Evolutionary conservation across 2,329 filamentous ascomycete genomes (phyloP), one percentile per base, ranked within the genome.

Genomic region (Cladophialophora yegresii): DNA sequence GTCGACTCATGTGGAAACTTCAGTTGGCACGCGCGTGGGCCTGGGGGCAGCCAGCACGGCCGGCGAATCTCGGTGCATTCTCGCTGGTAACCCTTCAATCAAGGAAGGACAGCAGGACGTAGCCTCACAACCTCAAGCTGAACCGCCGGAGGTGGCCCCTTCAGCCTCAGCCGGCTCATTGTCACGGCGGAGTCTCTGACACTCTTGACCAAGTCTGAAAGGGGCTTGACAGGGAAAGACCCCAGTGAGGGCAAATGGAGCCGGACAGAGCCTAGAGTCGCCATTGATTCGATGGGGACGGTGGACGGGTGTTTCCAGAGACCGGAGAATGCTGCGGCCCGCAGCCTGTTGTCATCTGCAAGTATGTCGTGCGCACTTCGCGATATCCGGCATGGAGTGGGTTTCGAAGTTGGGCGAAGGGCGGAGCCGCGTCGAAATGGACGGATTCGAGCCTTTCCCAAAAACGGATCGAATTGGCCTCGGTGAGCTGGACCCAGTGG

Each of bases 301-400:
- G 45, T 26, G 47, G 28, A 36, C 57, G 43, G 50, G 49, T 59
- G 57, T 53, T 59, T 51, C 57, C 57, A 59, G 30, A 50, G 33
- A n/a, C 54, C 57, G 56, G 33, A 64, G 54, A 13, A 45, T 49
- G 59, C 51, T 47, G 54, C 64, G 64, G 66, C 61, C 66, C 66
- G 63, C 40, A 64, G 63, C 54, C 54, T 66, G 43, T 55, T 65
- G 60, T 56, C 64, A 64, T 51, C 61, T 67, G 62, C 64, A 64
- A 66, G 58, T 66, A 65, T 68, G 66, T 68, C 58, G 64, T 68
- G 66, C 62, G 63, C 61, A 58, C 20, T 40, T 58, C 58, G 57
- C 54, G 59, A 63, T 28, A 54, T 33, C 50, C 56, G 51, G 55
- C 56, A 45, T 32, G 40, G 36, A 45, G 58, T 45, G 36, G 45